Evolutionary conservation across 2,329 filamentous ascomycete species (phyloP).

Genomic region (Sporothrix phasma): DNA sequence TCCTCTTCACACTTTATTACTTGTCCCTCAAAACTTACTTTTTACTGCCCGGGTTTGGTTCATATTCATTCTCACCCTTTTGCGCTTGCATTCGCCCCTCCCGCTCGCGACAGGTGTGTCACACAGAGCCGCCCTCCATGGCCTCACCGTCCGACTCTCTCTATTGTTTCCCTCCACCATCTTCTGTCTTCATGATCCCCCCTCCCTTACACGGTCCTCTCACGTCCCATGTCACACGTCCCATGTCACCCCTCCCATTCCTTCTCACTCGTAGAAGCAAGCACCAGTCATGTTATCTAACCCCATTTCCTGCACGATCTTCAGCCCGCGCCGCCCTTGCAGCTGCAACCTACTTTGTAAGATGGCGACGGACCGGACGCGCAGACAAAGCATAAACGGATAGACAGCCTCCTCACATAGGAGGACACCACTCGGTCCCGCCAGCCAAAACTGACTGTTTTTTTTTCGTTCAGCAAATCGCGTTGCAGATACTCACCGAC

Average conservation of each 20-base stretch:
- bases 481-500: constrained; percentile 12
- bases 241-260: background rate
- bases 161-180: constrained; percentile 11
- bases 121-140: constrained; percentile 16
- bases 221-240: constrained; percentile 1
- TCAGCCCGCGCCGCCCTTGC: constrained; percentile 17
- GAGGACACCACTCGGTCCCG: background rate
- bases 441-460: constrained; percentile 6
- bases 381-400: background rate
- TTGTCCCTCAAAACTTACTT: too few species aligned
- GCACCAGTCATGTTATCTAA: constrained; percentile 16
- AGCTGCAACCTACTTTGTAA: constrained; percentile 9
- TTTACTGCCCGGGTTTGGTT: too few species aligned
- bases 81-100: background rate
- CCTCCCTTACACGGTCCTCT: background rate
- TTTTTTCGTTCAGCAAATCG: background rate
- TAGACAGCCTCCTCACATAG: background rate
- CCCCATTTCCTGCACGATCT: constrained; percentile 12
- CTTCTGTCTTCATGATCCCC: background rate
- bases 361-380: background rate
- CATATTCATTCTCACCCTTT: background rate
- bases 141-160: constrained; percentile 11
- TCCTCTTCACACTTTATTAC: background rate
- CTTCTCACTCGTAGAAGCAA: background rate
- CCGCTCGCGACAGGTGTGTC: constrained; percentile 15